Conservation (phyloP, 2,329 filamentous ascomycete genomes). For the Fusarium buharicum region DNA sequence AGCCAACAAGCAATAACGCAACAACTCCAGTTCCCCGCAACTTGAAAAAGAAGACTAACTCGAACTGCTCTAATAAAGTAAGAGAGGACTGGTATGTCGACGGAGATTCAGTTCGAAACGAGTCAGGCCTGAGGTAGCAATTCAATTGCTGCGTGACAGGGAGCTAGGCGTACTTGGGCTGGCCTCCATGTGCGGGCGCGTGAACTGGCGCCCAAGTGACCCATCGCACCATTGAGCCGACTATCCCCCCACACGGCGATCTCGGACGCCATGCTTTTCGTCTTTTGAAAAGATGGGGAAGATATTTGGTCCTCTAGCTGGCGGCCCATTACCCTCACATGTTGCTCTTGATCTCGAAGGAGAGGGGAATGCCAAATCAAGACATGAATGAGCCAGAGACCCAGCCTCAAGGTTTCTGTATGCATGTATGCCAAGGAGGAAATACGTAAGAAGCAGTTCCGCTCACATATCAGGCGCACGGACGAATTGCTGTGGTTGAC, state of each 20-base stretch:
- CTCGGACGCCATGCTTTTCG: constrained; percentile 14
- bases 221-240: constrained; percentile 31
- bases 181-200: constrained; percentile 28
- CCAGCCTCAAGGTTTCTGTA: constrained; percentile 3
- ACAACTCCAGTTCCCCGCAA: constrained; percentile 26
- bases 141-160: constrained; percentile 39
- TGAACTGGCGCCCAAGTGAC: constrained; percentile 36
- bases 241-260: constrained; percentile 32
- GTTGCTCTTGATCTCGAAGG: not conserved
- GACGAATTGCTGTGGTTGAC: constrained; percentile 36
- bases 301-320: constrained; percentile 2
- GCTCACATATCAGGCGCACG: constrained; percentile 36
- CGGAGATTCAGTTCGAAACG: constrained; percentile 32
- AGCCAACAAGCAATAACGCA: constrained; percentile 11
- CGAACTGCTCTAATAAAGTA: constrained; percentile 16
- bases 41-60: constrained; percentile 13
- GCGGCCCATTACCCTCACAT: not conserved
- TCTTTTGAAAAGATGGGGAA: constrained; percentile 10
- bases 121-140: constrained; percentile 41
- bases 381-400: not conserved
- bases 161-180: constrained; percentile 25
- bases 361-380: not conserved
- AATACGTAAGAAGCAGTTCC: constrained; percentile 37
- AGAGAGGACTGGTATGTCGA: constrained; percentile 21
- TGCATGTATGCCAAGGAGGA: constrained; percentile 42